Percentiles rank a stretch among this genome's conserved stretches.
These are phyloP conservation scores for Lactifluus subvellereus DNA, from an alignment of 768 basidiomycete species.

Conservation along the genomic window DNA sequence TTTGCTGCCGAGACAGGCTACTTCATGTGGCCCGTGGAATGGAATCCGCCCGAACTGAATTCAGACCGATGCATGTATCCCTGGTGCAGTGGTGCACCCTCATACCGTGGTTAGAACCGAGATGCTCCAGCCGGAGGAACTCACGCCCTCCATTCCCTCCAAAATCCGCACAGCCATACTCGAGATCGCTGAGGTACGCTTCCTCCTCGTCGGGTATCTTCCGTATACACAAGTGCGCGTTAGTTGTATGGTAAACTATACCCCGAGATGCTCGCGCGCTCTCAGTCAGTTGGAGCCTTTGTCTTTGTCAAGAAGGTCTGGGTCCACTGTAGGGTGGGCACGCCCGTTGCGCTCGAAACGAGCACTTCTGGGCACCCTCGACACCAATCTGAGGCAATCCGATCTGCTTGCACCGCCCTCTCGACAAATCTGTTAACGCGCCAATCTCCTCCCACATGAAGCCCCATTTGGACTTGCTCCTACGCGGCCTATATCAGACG, in stretches of 20 bases:
- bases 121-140: constrained; percentile 61
- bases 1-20: constrained; percentile 65
- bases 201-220: not conserved
- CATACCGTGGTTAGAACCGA: not conserved
- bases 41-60: constrained; percentile 61
- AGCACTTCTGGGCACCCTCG: too few relatives aligned
- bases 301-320: constrained; percentile 35
- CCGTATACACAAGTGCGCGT: too few relatives aligned
- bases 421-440: too few relatives aligned
- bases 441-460: too few relatives aligned
- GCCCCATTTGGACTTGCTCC: too few relatives aligned
- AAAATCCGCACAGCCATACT: constrained; percentile 56
- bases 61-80: constrained; percentile 57
- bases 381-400: too few relatives aligned
- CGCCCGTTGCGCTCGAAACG: too few relatives aligned
- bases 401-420: too few relatives aligned
- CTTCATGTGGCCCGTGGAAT: constrained; percentile 75
- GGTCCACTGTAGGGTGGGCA: too few relatives aligned
- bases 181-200: constrained; percentile 78
- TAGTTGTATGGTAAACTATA: too few relatives aligned
- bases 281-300: constrained; percentile 60
- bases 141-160: constrained; percentile 56
- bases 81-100: not conserved
- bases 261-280: constrained; percentile 52
- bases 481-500: too few relatives aligned